Evolutionary conservation across 1,139 yeast genomes (phyloP).

Genomic region (Zygosaccharomyces sapae): DNA sequence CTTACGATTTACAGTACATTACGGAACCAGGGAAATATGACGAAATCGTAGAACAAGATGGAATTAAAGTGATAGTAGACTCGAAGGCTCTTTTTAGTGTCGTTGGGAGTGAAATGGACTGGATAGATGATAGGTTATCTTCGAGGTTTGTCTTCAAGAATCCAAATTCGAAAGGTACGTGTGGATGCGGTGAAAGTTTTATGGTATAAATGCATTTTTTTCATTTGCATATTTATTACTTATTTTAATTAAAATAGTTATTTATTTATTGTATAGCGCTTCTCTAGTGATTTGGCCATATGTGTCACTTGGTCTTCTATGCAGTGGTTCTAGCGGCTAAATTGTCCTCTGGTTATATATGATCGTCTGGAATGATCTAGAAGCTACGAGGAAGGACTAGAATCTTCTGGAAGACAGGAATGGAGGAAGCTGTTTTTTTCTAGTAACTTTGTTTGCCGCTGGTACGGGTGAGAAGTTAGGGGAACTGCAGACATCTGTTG

Average conservation of each 20-base stretch:
- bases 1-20: constrained; percentile 88
- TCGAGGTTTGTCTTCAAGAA: constrained; percentile 87
- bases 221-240: constrained; percentile 1
- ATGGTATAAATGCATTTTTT: constrained; percentile 57
- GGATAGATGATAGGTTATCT: constrained; percentile 89
- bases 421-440: not conserved
- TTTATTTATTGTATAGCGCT: constrained; percentile 7
- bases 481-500: not conserved
- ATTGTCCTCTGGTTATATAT: not conserved
- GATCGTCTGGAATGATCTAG: constrained; percentile 8
- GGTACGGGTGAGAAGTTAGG: not conserved
- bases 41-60: constrained; percentile 88
- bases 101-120: constrained; percentile 97
- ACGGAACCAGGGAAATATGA: constrained; percentile 88
- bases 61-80: constrained; percentile 86
- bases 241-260: constrained; percentile 4
- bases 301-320: no score
- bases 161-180: constrained; percentile 95
- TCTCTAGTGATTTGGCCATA: not conserved
- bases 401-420: not conserved
- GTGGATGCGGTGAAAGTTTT: constrained; percentile 98
- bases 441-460: not conserved
- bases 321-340: not conserved
- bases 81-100: constrained; percentile 93
- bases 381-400: not conserved